Evolutionary conservation across 495 filamentous ascomycete species (phyloP), one percentile per base, ranked within the genome.

Genomic region (Penicillium parvum): DNA sequence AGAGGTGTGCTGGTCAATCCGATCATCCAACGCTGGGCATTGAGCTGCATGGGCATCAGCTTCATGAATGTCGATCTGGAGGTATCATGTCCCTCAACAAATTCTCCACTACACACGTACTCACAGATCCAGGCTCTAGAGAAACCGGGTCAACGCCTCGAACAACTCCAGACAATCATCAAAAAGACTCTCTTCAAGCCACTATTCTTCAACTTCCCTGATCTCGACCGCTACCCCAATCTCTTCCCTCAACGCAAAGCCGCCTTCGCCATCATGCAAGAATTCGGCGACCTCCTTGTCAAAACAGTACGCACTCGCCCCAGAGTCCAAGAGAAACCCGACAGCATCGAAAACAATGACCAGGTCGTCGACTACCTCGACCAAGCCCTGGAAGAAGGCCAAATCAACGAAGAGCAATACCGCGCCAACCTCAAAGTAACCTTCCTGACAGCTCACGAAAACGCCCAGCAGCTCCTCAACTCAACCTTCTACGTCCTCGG

Each of bases 141-240:
- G 30, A 40, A 43, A 36, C 52, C 52, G 5, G 40, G 40, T 2
- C 52, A 55, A 25, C 57, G 57, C 12, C 33, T 60, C 16, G 57
- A 60, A 49, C 12, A 50, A n/a, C 53, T 60, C 23, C 57, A 60
- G 34, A 51, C 53, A 5, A 57, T 57, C 28, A 60, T 60, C 26
- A 60, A 60, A 41, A 52, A 50, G 26, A 57, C 45, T 8, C 62
- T 64, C 12, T 71, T 69, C 55, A 65, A 64, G 27, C 66, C 65
- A 1, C 40, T 67, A 5, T 69, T 51, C 50, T 58, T 70, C 38
- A 67, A 60, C 43, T 68, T 68, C 40, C 66, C 66, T 2, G 50
- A 62, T 14, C 55, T 67, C 0, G 65, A 70, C 14, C 45, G 49
- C 19, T 60, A 57, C 37, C 55, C 54, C 4, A 37, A 26, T 16